Conservation (phyloP, 768 basidiomycete species). For the Panus rudis region DNA sequence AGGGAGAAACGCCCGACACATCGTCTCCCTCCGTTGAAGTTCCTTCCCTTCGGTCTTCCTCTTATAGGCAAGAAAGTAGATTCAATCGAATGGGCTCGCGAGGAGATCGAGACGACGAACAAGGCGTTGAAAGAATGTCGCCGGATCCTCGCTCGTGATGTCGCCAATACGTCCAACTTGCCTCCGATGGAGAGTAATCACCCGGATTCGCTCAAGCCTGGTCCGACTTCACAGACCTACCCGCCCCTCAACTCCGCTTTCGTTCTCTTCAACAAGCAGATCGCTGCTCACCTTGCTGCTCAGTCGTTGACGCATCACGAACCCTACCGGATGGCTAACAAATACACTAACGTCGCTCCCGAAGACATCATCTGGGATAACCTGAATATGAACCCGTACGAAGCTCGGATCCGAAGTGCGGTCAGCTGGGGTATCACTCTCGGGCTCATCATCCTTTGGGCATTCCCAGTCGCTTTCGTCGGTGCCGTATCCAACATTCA, state of each 20-base stretch:
- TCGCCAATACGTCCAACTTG: slow-evolving; percentile 16
- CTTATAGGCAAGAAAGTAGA: slow-evolving; percentile 87
- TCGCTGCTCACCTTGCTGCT: slow-evolving; percentile 84
- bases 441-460: slow-evolving; percentile 81
- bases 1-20: slow-evolving; percentile 70
- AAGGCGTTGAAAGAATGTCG: slow-evolving; percentile 19
- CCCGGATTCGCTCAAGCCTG: slow-evolving; percentile 20
- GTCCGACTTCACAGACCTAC: slow-evolving; percentile 21
- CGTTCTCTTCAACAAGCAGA: slow-evolving; percentile 87
- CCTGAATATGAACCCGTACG: slow-evolving; percentile 84
- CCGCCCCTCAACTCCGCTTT: slow-evolving; percentile 56
- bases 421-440: slow-evolving; percentile 72
- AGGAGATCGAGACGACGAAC: slow-evolving; percentile 52
- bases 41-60: slow-evolving; percentile 47
- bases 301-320: slow-evolving; percentile 73
- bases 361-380: slow-evolving; percentile 91
- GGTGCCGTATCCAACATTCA: slow-evolving; percentile 80
- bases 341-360: slow-evolving; percentile 78
- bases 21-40: slow-evolving; percentile 49
- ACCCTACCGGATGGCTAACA: slow-evolving; percentile 73
- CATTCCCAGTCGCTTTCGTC: slow-evolving; percentile 68
- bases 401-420: slow-evolving; percentile 30
- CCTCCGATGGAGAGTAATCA: slow-evolving; percentile 15
- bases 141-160: slow-evolving; percentile 22
- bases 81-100: slow-evolving; percentile 82